These are phyloP conservation scores for Cercospora sesami DNA, from an alignment of 2,329 filamentous ascomycete species.

Conservation along the genomic window DNA sequence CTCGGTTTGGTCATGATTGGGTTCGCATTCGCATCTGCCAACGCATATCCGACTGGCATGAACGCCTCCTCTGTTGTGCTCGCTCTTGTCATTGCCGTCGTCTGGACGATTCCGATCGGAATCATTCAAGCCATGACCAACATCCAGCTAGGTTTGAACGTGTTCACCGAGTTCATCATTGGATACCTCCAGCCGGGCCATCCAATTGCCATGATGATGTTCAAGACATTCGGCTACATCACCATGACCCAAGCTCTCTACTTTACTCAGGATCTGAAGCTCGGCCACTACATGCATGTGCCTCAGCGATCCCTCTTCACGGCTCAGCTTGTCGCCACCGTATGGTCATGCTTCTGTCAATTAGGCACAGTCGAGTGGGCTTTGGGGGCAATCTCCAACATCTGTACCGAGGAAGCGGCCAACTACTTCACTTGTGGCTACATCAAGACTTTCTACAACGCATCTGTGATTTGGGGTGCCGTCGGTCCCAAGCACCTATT, in stretches of 20 bases:
- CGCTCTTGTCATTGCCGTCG: slow-evolving; percentile 71
- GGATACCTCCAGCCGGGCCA: slow-evolving; percentile 33
- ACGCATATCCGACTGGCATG: slow-evolving; percentile 70
- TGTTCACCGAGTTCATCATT: slow-evolving; percentile 31
- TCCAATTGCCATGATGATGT: slow-evolving; percentile 44
- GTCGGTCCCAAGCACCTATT: slow-evolving; percentile 31
- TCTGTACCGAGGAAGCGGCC: slow-evolving; percentile 26
- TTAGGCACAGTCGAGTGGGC: slow-evolving; percentile 48
- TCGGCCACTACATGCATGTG: slow-evolving; percentile 48
- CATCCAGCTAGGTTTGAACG: slow-evolving; percentile 33
- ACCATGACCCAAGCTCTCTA: slow-evolving; percentile 46
- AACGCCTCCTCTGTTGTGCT: slow-evolving; percentile 84
- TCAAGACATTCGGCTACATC: slow-evolving; percentile 45
- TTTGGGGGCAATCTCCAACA: slow-evolving; percentile 40
- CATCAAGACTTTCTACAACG: slow-evolving; percentile 29
- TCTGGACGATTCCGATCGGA: slow-evolving; percentile 85
- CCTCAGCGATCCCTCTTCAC: slow-evolving; percentile 46
- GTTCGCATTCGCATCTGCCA: slow-evolving; percentile 23
- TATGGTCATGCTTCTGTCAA: slow-evolving; percentile 42
- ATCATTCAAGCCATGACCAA: slow-evolving; percentile 94
- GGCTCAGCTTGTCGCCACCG: slow-evolving; percentile 48
- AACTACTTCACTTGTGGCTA: slow-evolving; percentile 28
- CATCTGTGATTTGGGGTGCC: slow-evolving; percentile 31
- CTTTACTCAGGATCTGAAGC: slow-evolving; percentile 44
- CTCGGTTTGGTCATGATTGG: slow-evolving; percentile 26